Percentiles rank a stretch among this genome's conserved stretches.
Evolutionary conservation across 202 grass and related monocot genomes (phyloP).

Genomic region (Tripidium arundinaceum): DNA sequence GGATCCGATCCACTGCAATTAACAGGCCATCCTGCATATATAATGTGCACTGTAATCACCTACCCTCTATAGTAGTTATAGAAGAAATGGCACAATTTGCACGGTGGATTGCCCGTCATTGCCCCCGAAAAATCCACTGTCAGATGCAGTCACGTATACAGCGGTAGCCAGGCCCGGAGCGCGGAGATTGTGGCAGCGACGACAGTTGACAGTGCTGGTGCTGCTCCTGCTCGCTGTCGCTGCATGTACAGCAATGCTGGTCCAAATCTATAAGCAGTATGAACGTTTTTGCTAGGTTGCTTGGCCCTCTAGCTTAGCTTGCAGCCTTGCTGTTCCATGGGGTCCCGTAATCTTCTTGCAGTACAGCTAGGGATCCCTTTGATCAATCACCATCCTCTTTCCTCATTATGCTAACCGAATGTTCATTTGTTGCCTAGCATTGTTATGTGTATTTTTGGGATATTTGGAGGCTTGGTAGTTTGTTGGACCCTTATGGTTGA

Average conservation of each 20-base stretch:
- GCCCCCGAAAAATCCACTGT: background rate
- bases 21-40: background rate
- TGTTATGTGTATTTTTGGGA: too few species aligned
- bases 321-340: constrained; percentile 14
- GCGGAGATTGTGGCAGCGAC: background rate
- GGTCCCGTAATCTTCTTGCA: background rate
- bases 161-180: background rate
- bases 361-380: constrained; percentile 21
- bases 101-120: background rate
- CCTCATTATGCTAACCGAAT: too few species aligned
- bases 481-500: too few species aligned
- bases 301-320: background rate
- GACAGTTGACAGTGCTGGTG: background rate
- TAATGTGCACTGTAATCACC: background rate
- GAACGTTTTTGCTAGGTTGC: background rate
- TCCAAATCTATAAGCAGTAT: background rate
- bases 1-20: background rate
- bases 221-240: too few species aligned
- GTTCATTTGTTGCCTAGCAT: too few species aligned
- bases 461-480: too few species aligned
- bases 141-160: background rate
- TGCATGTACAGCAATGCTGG: background rate
- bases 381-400: constrained; percentile 1
- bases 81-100: constrained; percentile 2
- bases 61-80: background rate